Evolutionary conservation across 2,329 filamentous ascomycete species (phyloP), one percentile per base, ranked within the genome.

Genomic region (Celoporthe dispersa): DNA sequence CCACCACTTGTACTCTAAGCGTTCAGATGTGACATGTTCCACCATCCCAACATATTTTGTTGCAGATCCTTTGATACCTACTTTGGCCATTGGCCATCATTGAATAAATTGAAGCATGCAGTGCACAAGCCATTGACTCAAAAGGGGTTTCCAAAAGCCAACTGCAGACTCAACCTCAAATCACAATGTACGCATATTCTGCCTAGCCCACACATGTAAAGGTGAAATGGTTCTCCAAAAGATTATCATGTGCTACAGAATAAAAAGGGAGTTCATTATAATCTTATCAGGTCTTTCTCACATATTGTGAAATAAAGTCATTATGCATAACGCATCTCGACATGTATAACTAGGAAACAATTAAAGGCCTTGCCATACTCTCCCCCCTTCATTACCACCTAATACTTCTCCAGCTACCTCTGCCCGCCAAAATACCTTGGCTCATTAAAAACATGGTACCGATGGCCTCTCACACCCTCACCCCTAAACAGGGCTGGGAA

Each of bases 371-470:
- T 19, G 14, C 33, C n/a, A 16, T 33, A n/a, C 35, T 41, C 31
- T 48, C 19, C 22, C n/a, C 44, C 55, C 2, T 9, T 12, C 6
- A 39, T 39, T 39, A 39, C 12, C 8, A 8, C 39, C 65, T 61
- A 11, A 31, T 28, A 31, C 8, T 28, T 39, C 37, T 41, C 35
- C 37, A 5, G 25, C 6, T 37, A 63, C n/a, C 12, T 16, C 33
- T 39, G 37, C 37, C 33, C 44, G 35, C 57, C 57, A 73, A 81
- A 91, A 78, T 96, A 97, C 78, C 92, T 87, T 64, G 94, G 94
- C 82, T 97, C 93, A 75, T 97, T 87, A 81, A 99, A 98, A 39
- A 98, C 96, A 80, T 99, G 96, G 81, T 98, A 99, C 71, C 86
- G 83, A 81, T 99, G 96, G 5, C 93, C 96, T 71, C 96, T 86